A percentile compares a stretch with the other conserved stretches of the same genome.
Conservation (phyloP, 2,329 filamentous ascomycete species). For the Hymenoscyphus albidus region DNA sequence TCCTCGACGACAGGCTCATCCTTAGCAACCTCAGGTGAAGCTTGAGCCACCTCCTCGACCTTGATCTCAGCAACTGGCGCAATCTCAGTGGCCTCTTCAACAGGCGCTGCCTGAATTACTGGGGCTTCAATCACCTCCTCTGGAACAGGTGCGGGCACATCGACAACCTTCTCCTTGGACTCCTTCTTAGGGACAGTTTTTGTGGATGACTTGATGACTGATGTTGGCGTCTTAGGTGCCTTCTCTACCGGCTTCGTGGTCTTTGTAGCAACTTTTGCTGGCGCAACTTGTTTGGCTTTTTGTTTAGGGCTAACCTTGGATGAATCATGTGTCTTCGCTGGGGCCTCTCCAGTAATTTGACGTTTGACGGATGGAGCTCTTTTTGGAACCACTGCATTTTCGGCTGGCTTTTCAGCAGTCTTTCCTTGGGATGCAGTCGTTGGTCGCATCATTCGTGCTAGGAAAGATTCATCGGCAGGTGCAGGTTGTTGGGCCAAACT, state of each 20-base stretch:
- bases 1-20: slow-evolving; percentile 14
- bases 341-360: slow-evolving; percentile 29
- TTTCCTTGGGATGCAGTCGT: slow-evolving; percentile 68
- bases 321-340: slow-evolving; percentile 20
- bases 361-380: slow-evolving; percentile 27
- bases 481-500: slow-evolving; percentile 48
- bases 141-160: too few species aligned
- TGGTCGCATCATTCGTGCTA: slow-evolving; percentile 79
- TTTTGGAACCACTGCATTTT: slow-evolving; percentile 43
- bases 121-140: background rate
- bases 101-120: background rate
- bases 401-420: slow-evolving; percentile 56
- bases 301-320: slow-evolving; percentile 15
- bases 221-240: slow-evolving; percentile 8
- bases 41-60: slow-evolving; percentile 14
- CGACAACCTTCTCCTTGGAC: slow-evolving; percentile 19
- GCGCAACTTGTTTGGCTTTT: slow-evolving; percentile 17
- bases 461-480: slow-evolving; percentile 64
- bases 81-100: slow-evolving; percentile 7
- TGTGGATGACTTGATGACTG: background rate
- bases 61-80: slow-evolving; percentile 6
- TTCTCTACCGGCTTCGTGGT: slow-evolving; percentile 16
- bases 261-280: slow-evolving; percentile 18
- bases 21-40: slow-evolving; percentile 12
- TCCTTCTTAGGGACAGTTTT: background rate